These are phyloP conservation scores for Hemerocallis citrina DNA, from an alignment of 106 monocot genomes.

Conservation along the genomic window DNA sequence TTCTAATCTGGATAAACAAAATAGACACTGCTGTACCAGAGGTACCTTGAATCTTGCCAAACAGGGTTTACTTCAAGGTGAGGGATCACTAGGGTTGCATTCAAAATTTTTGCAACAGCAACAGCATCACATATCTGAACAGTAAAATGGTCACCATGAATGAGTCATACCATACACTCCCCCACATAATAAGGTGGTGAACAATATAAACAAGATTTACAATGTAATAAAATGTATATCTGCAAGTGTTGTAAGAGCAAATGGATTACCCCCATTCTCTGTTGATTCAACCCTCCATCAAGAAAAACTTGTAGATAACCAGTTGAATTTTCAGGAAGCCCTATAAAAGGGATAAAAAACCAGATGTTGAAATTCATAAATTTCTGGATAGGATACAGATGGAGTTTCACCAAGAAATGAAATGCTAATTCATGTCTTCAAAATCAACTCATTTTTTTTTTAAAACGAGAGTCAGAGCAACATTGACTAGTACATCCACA, in stretches of 20 bases:
- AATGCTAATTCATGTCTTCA: background rate
- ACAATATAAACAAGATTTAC: background rate
- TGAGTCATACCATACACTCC: background rate
- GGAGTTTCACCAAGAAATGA: background rate
- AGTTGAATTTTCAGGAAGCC: constrained; percentile 26
- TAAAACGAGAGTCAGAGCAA: background rate
- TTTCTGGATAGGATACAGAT: background rate
- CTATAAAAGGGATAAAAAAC: constrained; percentile 14
- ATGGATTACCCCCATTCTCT: constrained; percentile 83
- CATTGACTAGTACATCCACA: constrained; percentile 8
- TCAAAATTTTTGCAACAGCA: constrained; percentile 89
- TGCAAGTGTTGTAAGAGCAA: constrained; percentile 6
- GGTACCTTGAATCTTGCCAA: constrained; percentile 93
- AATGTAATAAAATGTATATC: background rate
- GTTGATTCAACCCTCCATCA: constrained; percentile 92
- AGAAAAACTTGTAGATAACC: constrained; percentile 96
- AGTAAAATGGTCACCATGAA: constrained; percentile 4
- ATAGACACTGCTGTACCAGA: background rate
- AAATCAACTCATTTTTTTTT: background rate
- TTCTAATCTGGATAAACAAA: background rate
- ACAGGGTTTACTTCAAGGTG: constrained; percentile 89
- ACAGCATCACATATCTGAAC: constrained; percentile 93
- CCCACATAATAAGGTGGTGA: background rate
- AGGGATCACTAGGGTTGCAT: constrained; percentile 90
- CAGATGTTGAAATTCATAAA: background rate